phyloP scores from a whole-genome alignment of 805 yeast species.

The Zygosaccharomyces rouxii region DNA sequence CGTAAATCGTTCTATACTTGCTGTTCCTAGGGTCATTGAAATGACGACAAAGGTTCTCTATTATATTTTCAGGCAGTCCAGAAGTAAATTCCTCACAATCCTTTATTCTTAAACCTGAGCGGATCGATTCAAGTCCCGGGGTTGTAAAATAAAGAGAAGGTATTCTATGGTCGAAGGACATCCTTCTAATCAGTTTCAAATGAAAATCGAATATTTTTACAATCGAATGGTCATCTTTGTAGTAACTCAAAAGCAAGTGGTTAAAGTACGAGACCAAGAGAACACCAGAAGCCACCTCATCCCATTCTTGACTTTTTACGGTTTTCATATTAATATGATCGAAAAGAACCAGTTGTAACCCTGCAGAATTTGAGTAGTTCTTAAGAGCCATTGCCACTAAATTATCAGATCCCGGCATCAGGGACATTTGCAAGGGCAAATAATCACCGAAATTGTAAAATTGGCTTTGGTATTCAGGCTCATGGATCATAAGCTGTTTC shows the following conservation, averaged over 20 bases:
- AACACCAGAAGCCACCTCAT: neutral
- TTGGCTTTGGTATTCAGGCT: neutral
- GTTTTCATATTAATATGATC: slow-evolving; percentile 3
- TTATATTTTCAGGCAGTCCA: neutral
- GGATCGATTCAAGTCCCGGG: neutral
- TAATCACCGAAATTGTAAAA: slow-evolving; percentile 3
- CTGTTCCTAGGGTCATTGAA: neutral
- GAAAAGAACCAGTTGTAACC: slow-evolving; percentile 2
- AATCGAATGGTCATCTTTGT: neutral
- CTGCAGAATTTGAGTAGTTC: neutral
- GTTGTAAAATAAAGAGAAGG: neutral
- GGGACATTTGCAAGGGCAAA: slow-evolving; percentile 6
- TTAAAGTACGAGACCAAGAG: neutral
- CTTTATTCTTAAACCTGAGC: neutral
- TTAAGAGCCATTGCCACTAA: neutral
- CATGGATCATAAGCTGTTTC: no score
- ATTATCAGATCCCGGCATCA: neutral
- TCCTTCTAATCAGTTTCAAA: neutral
- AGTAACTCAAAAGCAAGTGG: neutral
- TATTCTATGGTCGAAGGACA: neutral
- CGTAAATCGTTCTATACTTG: neutral
- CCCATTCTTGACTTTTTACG: neutral
- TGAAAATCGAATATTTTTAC: neutral
- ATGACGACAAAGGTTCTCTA: neutral
- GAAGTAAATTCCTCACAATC: neutral